Percentiles rank a stretch among this genome's conserved stretches.
phyloP scores from a whole-genome alignment of 1,139 yeast species.

The Pneumocystis oryctolagi region DNA sequence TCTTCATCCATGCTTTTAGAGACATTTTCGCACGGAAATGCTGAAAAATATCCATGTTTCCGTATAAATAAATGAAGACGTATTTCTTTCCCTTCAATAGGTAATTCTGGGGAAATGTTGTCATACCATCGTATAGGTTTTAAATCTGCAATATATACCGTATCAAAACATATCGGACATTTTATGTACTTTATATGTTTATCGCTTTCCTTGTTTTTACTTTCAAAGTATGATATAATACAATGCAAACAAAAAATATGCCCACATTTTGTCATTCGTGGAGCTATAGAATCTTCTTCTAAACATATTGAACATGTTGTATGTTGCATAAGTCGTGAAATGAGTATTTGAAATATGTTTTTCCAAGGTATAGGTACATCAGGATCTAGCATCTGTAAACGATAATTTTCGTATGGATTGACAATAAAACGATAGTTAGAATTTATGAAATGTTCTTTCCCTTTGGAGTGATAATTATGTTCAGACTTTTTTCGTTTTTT shows the following conservation, averaged over 20 bases:
- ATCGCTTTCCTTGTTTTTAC: slow-evolving; percentile 13
- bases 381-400: slow-evolving; percentile 51
- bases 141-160: slow-evolving; percentile 43
- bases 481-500: neutral
- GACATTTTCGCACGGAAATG: slow-evolving; percentile 39
- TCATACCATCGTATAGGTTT: slow-evolving; percentile 53
- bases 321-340: slow-evolving; percentile 40
- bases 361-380: slow-evolving; percentile 53
- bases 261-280: slow-evolving; percentile 90
- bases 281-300: slow-evolving; percentile 71
- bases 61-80: slow-evolving; percentile 59
- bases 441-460: slow-evolving; percentile 65
- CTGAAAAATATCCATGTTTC: slow-evolving; percentile 42
- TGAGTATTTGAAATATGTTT: slow-evolving; percentile 54
- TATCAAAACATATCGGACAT: slow-evolving; percentile 75
- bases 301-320: slow-evolving; percentile 84
- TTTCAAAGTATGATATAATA: slow-evolving; percentile 49
- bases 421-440: slow-evolving; percentile 76
- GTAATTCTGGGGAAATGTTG: slow-evolving; percentile 46
- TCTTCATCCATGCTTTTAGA: slow-evolving; percentile 14
- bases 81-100: slow-evolving; percentile 45
- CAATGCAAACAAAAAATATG: slow-evolving; percentile 82
- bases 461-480: slow-evolving; percentile 30
- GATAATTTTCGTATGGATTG: slow-evolving; percentile 42
- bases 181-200: slow-evolving; percentile 35